Conservation (phyloP, 1,284 basidiomycete genomes). For the Microbotryomycetes sp. region DNA sequence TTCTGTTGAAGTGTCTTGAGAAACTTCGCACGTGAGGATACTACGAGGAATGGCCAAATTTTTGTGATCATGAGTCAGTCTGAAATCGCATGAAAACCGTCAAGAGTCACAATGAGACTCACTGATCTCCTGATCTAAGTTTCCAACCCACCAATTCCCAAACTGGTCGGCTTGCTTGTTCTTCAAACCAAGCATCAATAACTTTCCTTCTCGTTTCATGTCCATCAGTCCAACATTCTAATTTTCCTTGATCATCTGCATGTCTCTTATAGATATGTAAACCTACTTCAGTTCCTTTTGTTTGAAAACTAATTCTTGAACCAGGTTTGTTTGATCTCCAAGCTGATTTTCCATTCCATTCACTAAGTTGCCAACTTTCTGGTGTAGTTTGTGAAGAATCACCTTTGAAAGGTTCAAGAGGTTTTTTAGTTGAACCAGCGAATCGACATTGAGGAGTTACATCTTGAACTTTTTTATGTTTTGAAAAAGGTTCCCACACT, state of each 20-base stretch:
- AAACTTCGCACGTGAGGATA: slow-evolving; percentile 20
- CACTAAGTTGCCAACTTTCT: slow-evolving; percentile 9
- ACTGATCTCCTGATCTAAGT: slow-evolving; percentile 17
- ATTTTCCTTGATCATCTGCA: neutral
- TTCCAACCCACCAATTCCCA: slow-evolving; percentile 5
- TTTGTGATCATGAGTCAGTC: neutral
- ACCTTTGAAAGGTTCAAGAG: neutral
- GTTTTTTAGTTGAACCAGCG: neutral
- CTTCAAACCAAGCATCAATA: neutral
- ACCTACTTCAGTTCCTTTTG: slow-evolving; percentile 3
- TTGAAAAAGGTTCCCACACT: neutral
- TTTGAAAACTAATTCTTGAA: slow-evolving; percentile 15
- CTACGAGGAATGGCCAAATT: neutral
- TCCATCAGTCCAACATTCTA: neutral
- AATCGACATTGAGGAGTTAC: neutral
- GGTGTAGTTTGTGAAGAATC: neutral
- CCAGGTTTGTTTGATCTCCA: slow-evolving; percentile 13
- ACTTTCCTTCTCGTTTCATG: neutral
- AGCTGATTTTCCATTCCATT: slow-evolving; percentile 28
- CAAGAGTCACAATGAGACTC: neutral
- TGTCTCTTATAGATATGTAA: neutral
- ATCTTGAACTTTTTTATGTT: neutral
- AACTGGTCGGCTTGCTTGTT: neutral
- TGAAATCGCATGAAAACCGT: neutral
- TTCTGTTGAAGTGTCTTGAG: slow-evolving; percentile 5